A percentile compares a stretch with the other conserved stretches of the same genome.
These are phyloP conservation scores for Talaromyces sp. DNA, from an alignment of 2,329 filamentous ascomycete species.

Conservation along the genomic window DNA sequence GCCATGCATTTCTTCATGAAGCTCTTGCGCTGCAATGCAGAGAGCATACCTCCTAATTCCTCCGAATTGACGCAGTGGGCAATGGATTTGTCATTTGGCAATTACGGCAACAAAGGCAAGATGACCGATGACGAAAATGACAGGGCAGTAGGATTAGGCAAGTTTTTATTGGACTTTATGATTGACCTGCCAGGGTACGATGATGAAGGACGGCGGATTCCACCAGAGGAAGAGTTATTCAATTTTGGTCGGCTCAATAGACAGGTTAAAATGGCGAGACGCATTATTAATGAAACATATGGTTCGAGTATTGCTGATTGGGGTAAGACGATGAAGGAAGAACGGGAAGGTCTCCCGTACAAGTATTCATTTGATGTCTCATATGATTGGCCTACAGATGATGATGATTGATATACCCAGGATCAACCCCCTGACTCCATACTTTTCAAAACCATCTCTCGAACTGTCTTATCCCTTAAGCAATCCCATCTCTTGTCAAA, in stretches of 20 bases:
- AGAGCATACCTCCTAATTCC: constrained; percentile 34
- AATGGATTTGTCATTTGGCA: constrained; percentile 20
- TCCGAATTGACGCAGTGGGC: constrained; percentile 35
- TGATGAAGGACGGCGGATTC: constrained; percentile 17
- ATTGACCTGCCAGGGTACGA: constrained; percentile 24
- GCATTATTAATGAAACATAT: constrained; percentile 24
- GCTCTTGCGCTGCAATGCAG: constrained; percentile 34
- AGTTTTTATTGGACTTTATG: constrained; percentile 35
- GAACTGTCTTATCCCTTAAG: background rate
- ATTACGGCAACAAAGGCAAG: background rate
- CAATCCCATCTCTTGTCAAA: constrained; percentile 28
- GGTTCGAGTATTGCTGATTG: too few species aligned
- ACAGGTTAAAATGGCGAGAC: constrained; percentile 16
- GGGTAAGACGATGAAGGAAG: too few species aligned
- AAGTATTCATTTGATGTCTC: too few species aligned
- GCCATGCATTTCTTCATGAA: constrained; percentile 25
- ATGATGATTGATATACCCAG: too few species aligned
- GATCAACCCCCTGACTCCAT: background rate
- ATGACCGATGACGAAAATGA: background rate
- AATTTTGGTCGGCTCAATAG: constrained; percentile 22
- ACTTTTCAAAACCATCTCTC: background rate
- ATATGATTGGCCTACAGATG: too few species aligned
- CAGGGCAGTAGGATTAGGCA: constrained; percentile 23
- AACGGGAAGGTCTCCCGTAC: too few species aligned
- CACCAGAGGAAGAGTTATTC: constrained; percentile 23